phyloP scores from a whole-genome alignment of 2,329 filamentous ascomycete genomes.

The Bipolaris bicolor region DNA sequence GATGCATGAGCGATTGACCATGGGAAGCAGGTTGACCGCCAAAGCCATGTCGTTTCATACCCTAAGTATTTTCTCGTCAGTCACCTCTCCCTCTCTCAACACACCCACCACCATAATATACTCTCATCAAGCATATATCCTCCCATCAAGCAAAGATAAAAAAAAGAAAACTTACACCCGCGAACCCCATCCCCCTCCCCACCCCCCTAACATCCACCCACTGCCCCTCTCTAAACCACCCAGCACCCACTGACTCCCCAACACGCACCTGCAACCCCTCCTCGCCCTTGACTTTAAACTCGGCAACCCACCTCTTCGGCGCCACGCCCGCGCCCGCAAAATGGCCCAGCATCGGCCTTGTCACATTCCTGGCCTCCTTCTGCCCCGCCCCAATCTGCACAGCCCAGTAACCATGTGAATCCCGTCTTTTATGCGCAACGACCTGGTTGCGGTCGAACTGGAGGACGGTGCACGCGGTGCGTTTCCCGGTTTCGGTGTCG shows the following conservation, averaged over 20 bases:
- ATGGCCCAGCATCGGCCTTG: conserved; percentile 84
- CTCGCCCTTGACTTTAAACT: conserved; percentile 82
- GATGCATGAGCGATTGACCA: conserved; percentile 93
- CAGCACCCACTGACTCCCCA: conserved; percentile 77
- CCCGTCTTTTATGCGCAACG: conserved; percentile 80
- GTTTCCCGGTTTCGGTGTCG: conserved; percentile 73
- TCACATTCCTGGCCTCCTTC: conserved; percentile 75
- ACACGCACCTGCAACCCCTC: conserved; percentile 74
- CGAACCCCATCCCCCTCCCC: conserved; percentile 89
- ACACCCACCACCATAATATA: no score
- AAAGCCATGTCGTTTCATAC: conserved; percentile 97
- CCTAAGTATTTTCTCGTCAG: conserved; percentile 49
- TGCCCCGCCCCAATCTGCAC: conserved; percentile 85
- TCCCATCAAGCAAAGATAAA: no score
- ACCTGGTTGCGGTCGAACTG: conserved; percentile 94
- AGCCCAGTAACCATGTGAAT: conserved; percentile 87
- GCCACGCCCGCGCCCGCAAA: conserved; percentile 81
- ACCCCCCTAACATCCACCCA: conserved; percentile 84
- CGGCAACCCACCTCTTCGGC: conserved; percentile 81
- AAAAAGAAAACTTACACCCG: conserved; percentile 62
- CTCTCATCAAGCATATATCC: no score
- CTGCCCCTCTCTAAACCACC: conserved; percentile 90
- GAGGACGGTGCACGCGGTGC: conserved; percentile 87
- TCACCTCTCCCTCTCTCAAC: conserved; percentile 12
- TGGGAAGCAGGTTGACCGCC: conserved; percentile 87